Percentiles rank a stretch among this genome's conserved stretches.
Evolutionary conservation across 75 land plant genomes (phyloP).

Genomic region (Picea glauca): DNA sequence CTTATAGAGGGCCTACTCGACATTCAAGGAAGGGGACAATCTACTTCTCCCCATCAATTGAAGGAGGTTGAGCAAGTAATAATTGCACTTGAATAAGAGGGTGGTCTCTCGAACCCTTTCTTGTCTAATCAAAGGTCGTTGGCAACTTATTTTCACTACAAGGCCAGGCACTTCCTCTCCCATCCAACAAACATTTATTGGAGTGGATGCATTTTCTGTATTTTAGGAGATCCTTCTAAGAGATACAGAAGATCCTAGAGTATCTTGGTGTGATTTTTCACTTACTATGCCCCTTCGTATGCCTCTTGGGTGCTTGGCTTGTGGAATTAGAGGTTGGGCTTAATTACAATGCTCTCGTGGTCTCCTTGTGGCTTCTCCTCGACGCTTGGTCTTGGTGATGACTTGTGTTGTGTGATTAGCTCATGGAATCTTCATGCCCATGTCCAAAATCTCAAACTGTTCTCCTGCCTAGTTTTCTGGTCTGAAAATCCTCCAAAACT

Average conservation of each 20-base stretch:
- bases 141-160: slow-evolving; percentile 93
- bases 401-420: too few species aligned
- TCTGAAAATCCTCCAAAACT: too few species aligned
- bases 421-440: too few species aligned
- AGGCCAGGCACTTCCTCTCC: slow-evolving; percentile 97
- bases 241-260: slow-evolving; percentile 72
- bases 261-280: slow-evolving; percentile 12
- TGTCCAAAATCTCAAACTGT: too few species aligned
- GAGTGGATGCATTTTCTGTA: slow-evolving; percentile 80
- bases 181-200: slow-evolving; percentile 96
- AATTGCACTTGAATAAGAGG: slow-evolving; percentile 45
- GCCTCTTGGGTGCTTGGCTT: too few species aligned
- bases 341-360: too few species aligned
- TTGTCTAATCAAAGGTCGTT: slow-evolving; percentile 80
- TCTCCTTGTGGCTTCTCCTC: too few species aligned
- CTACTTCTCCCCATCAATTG: slow-evolving; percentile 59
- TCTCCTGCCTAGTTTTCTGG: too few species aligned
- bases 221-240: slow-evolving; percentile 81
- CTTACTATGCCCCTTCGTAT: too few species aligned
- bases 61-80: slow-evolving; percentile 75
- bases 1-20: slow-evolving; percentile 76
- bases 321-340: too few species aligned
- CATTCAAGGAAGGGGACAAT: slow-evolving; percentile 85
- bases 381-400: too few species aligned
- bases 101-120: slow-evolving; percentile 77